Evolutionary conservation across 73 alveolate genomes (phyloP).

Genomic region (Stentor coeruleus): DNA sequence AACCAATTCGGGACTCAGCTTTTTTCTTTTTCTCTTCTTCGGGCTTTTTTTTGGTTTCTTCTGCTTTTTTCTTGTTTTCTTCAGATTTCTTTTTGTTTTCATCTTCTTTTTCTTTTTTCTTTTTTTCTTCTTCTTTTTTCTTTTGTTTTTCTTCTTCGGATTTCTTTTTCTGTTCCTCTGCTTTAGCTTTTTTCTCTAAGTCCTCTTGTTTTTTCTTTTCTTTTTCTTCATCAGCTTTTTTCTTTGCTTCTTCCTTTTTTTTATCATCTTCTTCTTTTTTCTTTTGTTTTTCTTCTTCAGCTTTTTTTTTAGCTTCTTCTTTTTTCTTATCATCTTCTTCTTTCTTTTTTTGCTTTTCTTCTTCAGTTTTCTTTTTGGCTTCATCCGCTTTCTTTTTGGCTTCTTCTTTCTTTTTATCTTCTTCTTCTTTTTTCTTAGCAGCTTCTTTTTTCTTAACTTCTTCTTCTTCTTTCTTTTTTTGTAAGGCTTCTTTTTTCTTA

Average conservation of each 20-base stretch:
- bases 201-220: not conserved
- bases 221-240: not conserved
- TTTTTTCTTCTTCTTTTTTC: not conserved
- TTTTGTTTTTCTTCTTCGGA: not conserved
- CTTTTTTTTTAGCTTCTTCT: not conserved
- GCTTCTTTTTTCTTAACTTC: not conserved
- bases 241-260: not conserved
- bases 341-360: not conserved
- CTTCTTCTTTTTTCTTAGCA: not conserved
- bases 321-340: not conserved
- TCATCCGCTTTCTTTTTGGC: not conserved
- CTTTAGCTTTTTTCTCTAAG: not conserved
- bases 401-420: not conserved
- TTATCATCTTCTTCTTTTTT: not conserved
- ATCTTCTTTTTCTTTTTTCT: not conserved
- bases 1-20: not conserved
- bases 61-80: not conserved
- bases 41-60: not conserved
- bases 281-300: not conserved
- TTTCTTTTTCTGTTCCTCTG: not conserved
- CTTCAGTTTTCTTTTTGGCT: not conserved
- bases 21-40: not conserved
- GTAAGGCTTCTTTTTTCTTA: conserved; percentile 1
- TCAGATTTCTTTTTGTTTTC: not conserved
- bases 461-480: conserved; percentile 22